Percentiles rank a stretch among this genome's conserved stretches.
Conservation (phyloP, 805 yeast species). For the Candida awuae region DNA sequence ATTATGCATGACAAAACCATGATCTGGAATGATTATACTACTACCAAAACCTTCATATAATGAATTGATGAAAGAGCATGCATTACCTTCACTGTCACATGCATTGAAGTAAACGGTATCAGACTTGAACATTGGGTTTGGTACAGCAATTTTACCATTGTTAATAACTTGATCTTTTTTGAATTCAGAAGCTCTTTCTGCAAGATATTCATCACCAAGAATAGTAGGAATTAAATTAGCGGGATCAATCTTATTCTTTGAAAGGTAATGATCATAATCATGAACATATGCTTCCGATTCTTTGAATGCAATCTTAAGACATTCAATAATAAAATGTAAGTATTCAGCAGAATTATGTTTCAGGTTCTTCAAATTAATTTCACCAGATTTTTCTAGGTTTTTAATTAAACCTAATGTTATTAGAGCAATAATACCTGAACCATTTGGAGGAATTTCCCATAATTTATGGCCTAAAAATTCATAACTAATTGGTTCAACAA, state of each 20-base stretch:
- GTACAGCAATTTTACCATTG: constrained; percentile 32
- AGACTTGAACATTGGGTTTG: constrained; percentile 49
- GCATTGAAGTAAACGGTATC: constrained; percentile 69
- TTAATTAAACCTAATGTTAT: constrained; percentile 60
- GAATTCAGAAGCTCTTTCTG: constrained; percentile 42
- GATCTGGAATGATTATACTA: constrained; percentile 54
- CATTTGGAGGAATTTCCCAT: constrained; percentile 83
- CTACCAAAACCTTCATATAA: constrained; percentile 64
- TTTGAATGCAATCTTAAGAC: constrained; percentile 62
- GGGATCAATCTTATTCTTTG: constrained; percentile 13
- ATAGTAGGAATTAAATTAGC: constrained; percentile 30
- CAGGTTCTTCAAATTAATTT: constrained; percentile 34
- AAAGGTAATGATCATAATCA: constrained; percentile 40
- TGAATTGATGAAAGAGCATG: constrained; percentile 74
- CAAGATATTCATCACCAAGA: constrained; percentile 42
- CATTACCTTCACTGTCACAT: constrained; percentile 63
- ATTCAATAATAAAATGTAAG: constrained; percentile 60
- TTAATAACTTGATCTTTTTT: constrained; percentile 31
- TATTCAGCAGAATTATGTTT: constrained; percentile 66
- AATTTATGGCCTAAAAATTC: constrained; percentile 46
- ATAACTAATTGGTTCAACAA: constrained; percentile 55
- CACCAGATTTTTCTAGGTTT: constrained; percentile 40
- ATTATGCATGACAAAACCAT: constrained; percentile 66
- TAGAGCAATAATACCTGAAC: constrained; percentile 72
- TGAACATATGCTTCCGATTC: constrained; percentile 70